Conservation (phyloP, 768 basidiomycete species). For the Chlorophyllum brunneum region DNA sequence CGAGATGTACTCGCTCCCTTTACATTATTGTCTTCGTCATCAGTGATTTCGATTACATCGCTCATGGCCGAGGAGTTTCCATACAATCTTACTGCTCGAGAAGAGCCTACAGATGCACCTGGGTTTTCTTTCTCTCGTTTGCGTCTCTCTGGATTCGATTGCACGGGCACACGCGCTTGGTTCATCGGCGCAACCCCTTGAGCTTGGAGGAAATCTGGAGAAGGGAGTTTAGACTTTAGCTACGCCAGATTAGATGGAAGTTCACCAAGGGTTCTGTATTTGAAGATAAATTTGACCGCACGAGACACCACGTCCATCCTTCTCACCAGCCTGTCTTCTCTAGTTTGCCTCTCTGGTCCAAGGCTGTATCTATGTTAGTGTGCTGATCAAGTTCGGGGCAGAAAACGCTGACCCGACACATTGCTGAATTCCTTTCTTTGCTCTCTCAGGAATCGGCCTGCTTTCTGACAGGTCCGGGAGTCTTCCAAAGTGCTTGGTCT, state of each 20-base stretch:
- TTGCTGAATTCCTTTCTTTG: not conserved
- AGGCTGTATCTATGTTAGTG: not conserved
- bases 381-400: not conserved
- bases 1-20: too few species aligned
- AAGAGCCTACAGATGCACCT: too few species aligned
- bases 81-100: too few species aligned
- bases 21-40: too few species aligned
- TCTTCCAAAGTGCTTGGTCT: too few species aligned
- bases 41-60: too few species aligned
- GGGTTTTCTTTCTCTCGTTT: too few species aligned
- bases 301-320: not conserved
- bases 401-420: not conserved
- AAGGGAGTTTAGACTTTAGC: too few species aligned
- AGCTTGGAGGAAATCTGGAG: not conserved
- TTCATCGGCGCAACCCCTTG: not conserved
- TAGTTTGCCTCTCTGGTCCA: not conserved
- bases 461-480: not conserved
- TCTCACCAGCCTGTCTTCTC: not conserved
- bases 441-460: conserved; percentile 1
- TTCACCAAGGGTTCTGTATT: not conserved
- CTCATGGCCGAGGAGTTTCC: too few species aligned
- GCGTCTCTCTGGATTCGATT: too few species aligned
- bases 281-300: not conserved
- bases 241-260: not conserved
- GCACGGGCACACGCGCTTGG: not conserved